A percentile compares a stretch with the other conserved stretches of the same genome.
These are phyloP conservation scores for Phaeosphaeriaceae sp. DNA, from an alignment of 2,329 filamentous ascomycete genomes.

Conservation along the genomic window DNA sequence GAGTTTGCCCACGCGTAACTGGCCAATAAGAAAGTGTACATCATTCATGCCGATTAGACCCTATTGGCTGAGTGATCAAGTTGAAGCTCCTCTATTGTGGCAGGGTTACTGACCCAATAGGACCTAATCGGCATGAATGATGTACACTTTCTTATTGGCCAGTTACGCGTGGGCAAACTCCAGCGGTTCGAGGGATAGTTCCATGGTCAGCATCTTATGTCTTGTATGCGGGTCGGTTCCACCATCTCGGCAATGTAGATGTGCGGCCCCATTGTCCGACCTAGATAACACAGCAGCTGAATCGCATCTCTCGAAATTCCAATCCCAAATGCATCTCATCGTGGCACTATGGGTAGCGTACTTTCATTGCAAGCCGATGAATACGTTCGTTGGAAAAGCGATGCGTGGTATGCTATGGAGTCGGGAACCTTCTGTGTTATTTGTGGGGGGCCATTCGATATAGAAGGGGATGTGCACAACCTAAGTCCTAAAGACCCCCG, in stretches of 20 bases:
- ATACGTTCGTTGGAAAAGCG: conserved; percentile 17
- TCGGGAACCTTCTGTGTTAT: conserved; percentile 31
- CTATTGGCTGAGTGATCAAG: too few relatives aligned
- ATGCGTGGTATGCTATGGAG: conserved; percentile 29
- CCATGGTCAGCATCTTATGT: not conserved
- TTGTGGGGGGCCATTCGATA: conserved; percentile 35
- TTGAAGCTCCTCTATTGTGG: too few relatives aligned
- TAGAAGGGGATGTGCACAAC: conserved; percentile 28
- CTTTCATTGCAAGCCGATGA: conserved; percentile 14
- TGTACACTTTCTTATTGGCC: too few relatives aligned
- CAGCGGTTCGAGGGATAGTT: too few relatives aligned
- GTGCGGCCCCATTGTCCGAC: not conserved
- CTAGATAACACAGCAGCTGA: not conserved
- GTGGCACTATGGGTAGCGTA: conserved; percentile 16
- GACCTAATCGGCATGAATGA: too few relatives aligned
- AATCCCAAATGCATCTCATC: not conserved
- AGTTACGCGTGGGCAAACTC: too few relatives aligned
- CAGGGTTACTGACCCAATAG: too few relatives aligned
- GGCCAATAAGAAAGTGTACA: too few relatives aligned
- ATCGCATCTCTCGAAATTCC: not conserved
- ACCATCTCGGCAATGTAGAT: not conserved
- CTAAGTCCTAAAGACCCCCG: conserved; percentile 22
- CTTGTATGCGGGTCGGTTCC: not conserved
- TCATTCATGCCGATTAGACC: too few relatives aligned
- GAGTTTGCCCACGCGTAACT: too few relatives aligned